Conservation (phyloP, 2,329 filamentous ascomycete genomes). For the Exophiala spinifera region DNA sequence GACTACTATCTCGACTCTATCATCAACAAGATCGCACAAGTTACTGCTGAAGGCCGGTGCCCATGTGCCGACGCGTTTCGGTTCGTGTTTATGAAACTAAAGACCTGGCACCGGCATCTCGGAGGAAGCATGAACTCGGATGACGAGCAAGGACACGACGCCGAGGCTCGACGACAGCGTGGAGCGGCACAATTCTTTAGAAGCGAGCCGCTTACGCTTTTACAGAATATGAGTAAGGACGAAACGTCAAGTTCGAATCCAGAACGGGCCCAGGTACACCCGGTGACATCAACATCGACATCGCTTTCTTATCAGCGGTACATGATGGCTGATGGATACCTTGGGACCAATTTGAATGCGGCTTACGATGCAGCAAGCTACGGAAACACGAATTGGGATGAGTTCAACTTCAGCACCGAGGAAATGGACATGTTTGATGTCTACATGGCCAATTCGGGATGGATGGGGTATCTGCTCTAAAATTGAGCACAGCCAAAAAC, state of each 20-base stretch:
- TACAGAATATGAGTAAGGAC: conserved; percentile 7
- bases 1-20: conserved; percentile 65
- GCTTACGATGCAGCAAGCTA: conserved; percentile 25
- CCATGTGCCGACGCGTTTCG: conserved; percentile 67
- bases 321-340: not conserved
- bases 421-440: conserved; percentile 26
- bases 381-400: conserved; percentile 27
- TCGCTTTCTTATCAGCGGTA: not conserved
- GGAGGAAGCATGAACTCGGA: conserved; percentile 38
- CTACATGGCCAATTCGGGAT: conserved; percentile 25
- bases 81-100: conserved; percentile 66
- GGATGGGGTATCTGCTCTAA: conserved; percentile 27
- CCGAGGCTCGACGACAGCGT: conserved; percentile 8
- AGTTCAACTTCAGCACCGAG: conserved; percentile 24
- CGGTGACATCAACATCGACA: too few species aligned
- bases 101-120: conserved; percentile 61
- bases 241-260: not conserved
- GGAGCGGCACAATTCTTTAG: conserved; percentile 6
- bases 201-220: conserved; percentile 3
- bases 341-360: conserved; percentile 20
- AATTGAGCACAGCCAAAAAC: not conserved
- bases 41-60: conserved; percentile 61
- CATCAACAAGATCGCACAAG: conserved; percentile 63
- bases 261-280: not conserved
- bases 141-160: conserved; percentile 12